Evolutionary conservation across 148 eudicot species (phyloP).

Genomic region (Cornus suecica): DNA sequence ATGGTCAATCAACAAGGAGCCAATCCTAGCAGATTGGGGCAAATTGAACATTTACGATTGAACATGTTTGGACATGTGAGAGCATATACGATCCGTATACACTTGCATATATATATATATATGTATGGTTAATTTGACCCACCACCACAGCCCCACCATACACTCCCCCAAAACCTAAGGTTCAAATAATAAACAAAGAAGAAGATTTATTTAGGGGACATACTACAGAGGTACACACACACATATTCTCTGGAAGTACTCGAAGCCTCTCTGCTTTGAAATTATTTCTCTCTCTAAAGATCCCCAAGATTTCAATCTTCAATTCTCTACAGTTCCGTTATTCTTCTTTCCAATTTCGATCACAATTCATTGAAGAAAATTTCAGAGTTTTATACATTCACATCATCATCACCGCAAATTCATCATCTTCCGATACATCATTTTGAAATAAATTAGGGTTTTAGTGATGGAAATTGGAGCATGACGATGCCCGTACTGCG

Average conservation of each 20-base stretch:
- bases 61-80: no score
- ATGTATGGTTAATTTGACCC: no score
- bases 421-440: background rate
- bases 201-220: no score
- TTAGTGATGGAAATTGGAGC: slow-evolving; percentile 33
- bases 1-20: no score
- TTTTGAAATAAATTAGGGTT: slow-evolving; percentile 1
- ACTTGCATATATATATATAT: no score
- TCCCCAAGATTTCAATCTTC: background rate
- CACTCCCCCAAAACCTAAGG: no score
- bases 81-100: no score
- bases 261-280: background rate
- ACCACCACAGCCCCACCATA: no score
- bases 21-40: no score
- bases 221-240: no score
- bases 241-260: slow-evolving; percentile 2
- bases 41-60: no score
- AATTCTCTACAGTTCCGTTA: background rate
- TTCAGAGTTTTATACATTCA: background rate
- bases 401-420: background rate
- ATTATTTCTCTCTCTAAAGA: background rate
- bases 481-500: slow-evolving; percentile 66
- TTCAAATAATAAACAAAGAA: no score
- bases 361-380: background rate
- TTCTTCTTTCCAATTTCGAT: background rate